Percentiles rank a stretch among this genome's conserved stretches.
Conservation (phyloP, 805 yeast species). For the Myxozyma lipomycoides region DNA sequence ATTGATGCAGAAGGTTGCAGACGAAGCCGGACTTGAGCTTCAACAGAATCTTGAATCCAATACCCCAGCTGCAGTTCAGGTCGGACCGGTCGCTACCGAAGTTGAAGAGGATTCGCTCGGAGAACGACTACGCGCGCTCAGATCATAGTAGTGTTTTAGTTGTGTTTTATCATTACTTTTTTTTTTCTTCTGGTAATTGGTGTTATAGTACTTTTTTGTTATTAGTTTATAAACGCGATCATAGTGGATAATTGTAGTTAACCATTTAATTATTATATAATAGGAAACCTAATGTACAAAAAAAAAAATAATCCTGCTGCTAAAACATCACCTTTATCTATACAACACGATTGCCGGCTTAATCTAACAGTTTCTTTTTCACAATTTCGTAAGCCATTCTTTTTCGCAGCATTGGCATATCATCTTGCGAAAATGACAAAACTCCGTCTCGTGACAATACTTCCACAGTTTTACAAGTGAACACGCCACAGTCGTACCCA, state of each 20-base stretch:
- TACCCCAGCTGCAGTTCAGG: constrained; percentile 49
- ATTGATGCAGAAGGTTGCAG: constrained; percentile 87
- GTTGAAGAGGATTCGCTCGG: constrained; percentile 81
- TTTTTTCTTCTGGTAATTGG: neutral
- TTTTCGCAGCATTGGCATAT: constrained; percentile 64
- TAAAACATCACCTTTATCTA: neutral
- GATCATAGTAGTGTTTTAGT: constrained; percentile 37
- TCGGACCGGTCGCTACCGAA: constrained; percentile 42
- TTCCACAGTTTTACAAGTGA: constrained; percentile 73
- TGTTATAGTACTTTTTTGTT: neutral
- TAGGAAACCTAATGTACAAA: neutral
- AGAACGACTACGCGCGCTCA: constrained; percentile 80
- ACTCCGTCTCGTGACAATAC: constrained; percentile 51
- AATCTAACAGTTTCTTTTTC: constrained; percentile 18
- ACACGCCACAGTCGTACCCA: constrained; percentile 94
- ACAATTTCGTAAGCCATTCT: constrained; percentile 63
- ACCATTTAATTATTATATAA: neutral
- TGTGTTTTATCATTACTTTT: neutral
- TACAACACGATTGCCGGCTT: neutral
- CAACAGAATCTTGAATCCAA: constrained; percentile 66
- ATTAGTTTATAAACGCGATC: neutral
- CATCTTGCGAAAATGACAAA: constrained; percentile 57
- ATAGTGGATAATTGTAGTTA: neutral
- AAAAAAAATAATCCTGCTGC: neutral
- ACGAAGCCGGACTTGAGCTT: constrained; percentile 93